A percentile compares a stretch with the other conserved stretches of the same genome.
These are phyloP conservation scores for Brasilioporus rufonigricans DNA, from an alignment of 768 basidiomycete genomes.

Conservation along the genomic window DNA sequence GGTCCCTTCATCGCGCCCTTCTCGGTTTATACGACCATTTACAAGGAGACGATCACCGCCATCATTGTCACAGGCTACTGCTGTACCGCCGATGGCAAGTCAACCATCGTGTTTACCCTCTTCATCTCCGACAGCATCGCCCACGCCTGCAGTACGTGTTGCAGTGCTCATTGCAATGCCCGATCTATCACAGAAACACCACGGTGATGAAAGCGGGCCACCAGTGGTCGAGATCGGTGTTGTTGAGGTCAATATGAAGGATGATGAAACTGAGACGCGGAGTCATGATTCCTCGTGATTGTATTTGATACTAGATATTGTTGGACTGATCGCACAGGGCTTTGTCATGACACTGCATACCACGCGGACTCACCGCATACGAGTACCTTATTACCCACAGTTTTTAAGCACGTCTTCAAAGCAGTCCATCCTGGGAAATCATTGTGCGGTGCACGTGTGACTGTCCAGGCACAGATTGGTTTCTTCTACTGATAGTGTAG, in stretches of 20 bases:
- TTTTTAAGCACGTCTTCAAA: background rate
- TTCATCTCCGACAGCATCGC: conserved; percentile 7
- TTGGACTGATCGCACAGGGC: conserved; percentile 5
- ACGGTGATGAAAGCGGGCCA: conserved; percentile 22
- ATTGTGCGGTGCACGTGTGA: background rate
- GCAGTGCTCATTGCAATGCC: conserved; percentile 49
- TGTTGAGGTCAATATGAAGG: conserved; percentile 15
- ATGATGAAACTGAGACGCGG: background rate
- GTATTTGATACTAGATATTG: background rate
- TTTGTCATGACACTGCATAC: background rate
- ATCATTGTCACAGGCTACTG: conserved; percentile 8
- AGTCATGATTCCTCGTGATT: conserved; percentile 9
- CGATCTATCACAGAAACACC: background rate
- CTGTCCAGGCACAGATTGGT: background rate
- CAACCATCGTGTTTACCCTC: background rate
- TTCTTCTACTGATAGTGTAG: background rate
- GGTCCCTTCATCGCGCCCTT: conserved; percentile 5
- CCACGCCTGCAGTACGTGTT: conserved; percentile 32
- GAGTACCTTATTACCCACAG: conserved; percentile 6
- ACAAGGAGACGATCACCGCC: conserved; percentile 11
- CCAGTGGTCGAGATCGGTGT: conserved; percentile 37
- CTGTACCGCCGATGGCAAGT: conserved; percentile 2
- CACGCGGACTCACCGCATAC: background rate
- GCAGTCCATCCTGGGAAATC: background rate
- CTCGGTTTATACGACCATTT: conserved; percentile 21